Percentiles rank a stretch among this genome's conserved stretches.
These are phyloP conservation scores for Solanum hybrid DNA, from an alignment of 305 asterid genomes.

Conservation along the genomic window DNA sequence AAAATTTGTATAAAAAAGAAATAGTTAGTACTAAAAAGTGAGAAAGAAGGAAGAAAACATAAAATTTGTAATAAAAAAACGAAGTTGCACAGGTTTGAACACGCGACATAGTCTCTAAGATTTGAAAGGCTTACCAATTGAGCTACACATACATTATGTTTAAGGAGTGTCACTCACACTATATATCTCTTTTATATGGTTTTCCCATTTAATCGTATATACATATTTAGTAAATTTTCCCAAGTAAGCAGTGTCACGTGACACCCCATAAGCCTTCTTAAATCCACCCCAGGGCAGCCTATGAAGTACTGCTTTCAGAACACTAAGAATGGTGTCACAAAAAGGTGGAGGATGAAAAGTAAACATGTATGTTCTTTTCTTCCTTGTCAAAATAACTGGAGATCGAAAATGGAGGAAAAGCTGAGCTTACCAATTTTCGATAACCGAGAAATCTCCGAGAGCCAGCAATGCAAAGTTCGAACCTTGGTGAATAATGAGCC, in stretches of 20 bases:
- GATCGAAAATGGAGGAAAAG: background rate
- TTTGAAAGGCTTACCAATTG: background rate
- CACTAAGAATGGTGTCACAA: background rate
- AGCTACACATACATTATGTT: background rate
- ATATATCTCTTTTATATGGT: background rate
- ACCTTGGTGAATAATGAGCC: background rate
- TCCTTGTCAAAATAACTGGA: background rate
- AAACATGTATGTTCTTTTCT: background rate
- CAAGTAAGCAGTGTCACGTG: background rate
- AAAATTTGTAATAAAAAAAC: background rate
- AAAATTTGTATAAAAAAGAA: too few relatives aligned
- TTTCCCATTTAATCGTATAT: background rate
- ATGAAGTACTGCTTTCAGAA: background rate
- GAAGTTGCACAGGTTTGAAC: background rate
- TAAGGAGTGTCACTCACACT: background rate
- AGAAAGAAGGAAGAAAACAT: background rate
- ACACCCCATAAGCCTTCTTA: background rate
- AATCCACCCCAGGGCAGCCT: background rate
- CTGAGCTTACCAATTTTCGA: background rate
- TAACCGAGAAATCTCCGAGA: background rate
- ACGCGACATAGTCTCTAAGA: background rate
- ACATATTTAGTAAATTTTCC: background rate
- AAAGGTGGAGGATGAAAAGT: background rate
- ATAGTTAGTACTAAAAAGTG: too few relatives aligned
- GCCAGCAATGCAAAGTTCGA: background rate